Evolutionary conservation across 768 basidiomycete genomes (phyloP).

Genomic region (Suillus plorans): DNA sequence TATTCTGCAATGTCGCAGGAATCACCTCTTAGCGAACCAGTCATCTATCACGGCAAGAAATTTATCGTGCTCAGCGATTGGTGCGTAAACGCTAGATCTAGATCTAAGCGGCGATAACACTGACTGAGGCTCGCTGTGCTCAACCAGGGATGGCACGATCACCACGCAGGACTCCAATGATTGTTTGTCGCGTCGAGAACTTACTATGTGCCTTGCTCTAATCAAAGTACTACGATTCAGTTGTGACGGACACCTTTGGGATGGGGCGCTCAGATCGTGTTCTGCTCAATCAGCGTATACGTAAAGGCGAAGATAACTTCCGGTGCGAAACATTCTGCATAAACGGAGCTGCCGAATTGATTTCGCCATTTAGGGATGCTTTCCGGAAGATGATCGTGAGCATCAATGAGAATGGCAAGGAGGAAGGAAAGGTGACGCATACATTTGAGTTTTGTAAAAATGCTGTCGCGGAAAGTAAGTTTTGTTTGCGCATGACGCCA

Average conservation of each 20-base stretch:
- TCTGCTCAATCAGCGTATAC: slow-evolving; percentile 69
- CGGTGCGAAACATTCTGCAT: slow-evolving; percentile 40
- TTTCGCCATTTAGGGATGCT: slow-evolving; percentile 58
- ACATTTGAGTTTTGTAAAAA: slow-evolving; percentile 86
- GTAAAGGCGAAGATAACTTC: slow-evolving; percentile 68
- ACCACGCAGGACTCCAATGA: slow-evolving; percentile 93
- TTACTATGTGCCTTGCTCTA: background rate
- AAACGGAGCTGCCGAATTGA: slow-evolving; percentile 25
- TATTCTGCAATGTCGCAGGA: slow-evolving; percentile 36
- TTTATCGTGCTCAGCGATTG: slow-evolving; percentile 91
- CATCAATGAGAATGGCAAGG: slow-evolving; percentile 58
- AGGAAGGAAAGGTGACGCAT: slow-evolving; percentile 30
- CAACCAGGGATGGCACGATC: slow-evolving; percentile 85
- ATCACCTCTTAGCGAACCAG: slow-evolving; percentile 79
- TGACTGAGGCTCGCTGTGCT: background rate
- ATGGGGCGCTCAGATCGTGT: slow-evolving; percentile 76
- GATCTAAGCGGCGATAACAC: background rate
- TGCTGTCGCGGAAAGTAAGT: slow-evolving; percentile 67
- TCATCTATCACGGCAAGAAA: slow-evolving; percentile 78
- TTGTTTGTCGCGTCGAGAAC: slow-evolving; percentile 48
- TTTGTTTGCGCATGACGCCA: background rate
- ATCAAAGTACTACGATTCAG: slow-evolving; percentile 36
- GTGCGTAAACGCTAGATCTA: slow-evolving; percentile 44
- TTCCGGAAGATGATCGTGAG: slow-evolving; percentile 87
- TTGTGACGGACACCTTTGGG: slow-evolving; percentile 88